These are phyloP conservation scores for Euphorbia peplus DNA, from an alignment of 345 rosid species.

Conservation along the genomic window DNA sequence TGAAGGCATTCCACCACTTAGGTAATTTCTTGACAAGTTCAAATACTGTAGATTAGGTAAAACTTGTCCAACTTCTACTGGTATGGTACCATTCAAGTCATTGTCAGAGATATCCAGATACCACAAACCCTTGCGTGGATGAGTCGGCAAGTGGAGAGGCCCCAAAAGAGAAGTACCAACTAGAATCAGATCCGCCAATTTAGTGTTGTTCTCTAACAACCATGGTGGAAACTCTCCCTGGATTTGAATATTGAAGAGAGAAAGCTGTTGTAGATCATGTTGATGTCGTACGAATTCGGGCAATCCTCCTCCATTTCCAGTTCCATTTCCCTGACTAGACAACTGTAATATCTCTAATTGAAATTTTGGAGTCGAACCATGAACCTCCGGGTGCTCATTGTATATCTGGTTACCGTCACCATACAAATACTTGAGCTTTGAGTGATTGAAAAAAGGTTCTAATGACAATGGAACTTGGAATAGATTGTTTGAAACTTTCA, in stretches of 20 bases:
- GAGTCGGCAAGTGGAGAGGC: neutral
- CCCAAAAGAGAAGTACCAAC: neutral
- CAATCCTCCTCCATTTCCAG: neutral
- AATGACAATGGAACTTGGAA: neutral
- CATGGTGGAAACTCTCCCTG: neutral
- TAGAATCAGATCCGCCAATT: neutral
- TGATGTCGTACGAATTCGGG: neutral
- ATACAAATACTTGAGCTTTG: neutral
- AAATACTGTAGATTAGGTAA: neutral
- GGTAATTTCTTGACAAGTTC: neutral
- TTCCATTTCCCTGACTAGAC: neutral
- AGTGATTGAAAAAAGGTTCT: neutral
- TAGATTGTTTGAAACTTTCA: neutral
- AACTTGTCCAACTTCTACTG: neutral
- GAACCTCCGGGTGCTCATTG: neutral
- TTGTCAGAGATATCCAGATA: neutral
- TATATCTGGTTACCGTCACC: neutral
- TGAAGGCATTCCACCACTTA: neutral
- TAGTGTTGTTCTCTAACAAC: conserved; percentile 3
- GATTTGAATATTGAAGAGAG: neutral
- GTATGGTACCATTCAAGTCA: neutral
- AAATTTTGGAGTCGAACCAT: neutral
- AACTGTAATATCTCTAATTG: neutral
- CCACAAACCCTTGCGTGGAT: neutral
- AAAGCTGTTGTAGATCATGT: neutral